Conservation (phyloP, 352 stramenopile species). For the Pythium vanterpoolii region DNA sequence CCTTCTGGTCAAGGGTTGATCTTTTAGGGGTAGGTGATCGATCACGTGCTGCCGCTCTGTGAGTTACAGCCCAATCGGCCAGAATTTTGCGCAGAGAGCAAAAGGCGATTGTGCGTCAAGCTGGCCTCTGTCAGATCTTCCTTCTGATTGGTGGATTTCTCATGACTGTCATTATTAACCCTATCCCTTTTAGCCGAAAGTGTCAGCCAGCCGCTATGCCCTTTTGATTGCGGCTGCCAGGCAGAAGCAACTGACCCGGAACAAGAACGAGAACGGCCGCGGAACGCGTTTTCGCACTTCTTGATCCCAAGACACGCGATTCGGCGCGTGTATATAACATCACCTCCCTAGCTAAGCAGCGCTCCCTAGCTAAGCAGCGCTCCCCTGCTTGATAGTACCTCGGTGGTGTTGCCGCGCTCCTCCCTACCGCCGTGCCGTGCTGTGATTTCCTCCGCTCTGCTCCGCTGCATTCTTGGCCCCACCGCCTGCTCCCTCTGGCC, state of each 20-base stretch:
- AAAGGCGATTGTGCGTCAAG: background rate
- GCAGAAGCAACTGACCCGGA: background rate
- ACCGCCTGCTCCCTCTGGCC: background rate
- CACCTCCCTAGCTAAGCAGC: too few species aligned
- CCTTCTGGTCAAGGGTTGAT: too few species aligned
- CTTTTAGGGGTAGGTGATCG: conserved; percentile 1
- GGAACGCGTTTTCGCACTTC: conserved; percentile 2
- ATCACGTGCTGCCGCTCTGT: background rate
- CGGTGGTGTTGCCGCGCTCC: background rate
- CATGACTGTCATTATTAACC: background rate
- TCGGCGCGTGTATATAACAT: background rate
- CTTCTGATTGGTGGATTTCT: conserved; percentile 2
- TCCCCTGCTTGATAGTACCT: background rate
- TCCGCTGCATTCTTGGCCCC: background rate
- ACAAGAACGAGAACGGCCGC: background rate
- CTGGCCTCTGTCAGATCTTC: conserved; percentile 8
- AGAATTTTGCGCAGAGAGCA: background rate
- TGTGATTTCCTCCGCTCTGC: background rate
- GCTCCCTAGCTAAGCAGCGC: too few species aligned
- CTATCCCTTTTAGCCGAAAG: conserved; percentile 7
- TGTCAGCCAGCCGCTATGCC: background rate
- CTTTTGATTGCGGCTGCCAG: background rate
- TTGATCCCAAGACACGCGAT: conserved; percentile 6
- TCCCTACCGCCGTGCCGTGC: background rate
- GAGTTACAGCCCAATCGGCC: background rate